Evolutionary conservation across 345 rosid genomes (phyloP).

Genomic region (Acer campestre): DNA sequence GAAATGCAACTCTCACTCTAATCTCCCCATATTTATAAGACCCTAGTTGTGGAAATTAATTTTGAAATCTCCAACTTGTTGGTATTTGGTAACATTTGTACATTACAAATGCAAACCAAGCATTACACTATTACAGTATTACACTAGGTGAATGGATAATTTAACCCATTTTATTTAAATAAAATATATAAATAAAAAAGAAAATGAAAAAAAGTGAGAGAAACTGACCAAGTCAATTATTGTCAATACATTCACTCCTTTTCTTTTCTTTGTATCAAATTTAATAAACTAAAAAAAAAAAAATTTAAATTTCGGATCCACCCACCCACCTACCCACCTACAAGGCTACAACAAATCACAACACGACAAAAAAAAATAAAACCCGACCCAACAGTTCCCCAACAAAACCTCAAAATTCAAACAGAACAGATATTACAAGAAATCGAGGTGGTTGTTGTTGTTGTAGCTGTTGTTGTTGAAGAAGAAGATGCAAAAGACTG

Average conservation of each 20-base stretch:
- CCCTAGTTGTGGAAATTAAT: too few species aligned
- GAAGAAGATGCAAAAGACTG: constrained; percentile 41
- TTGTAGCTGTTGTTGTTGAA: constrained; percentile 35
- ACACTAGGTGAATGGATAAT: too few species aligned
- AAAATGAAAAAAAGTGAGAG: neutral
- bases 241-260: neutral
- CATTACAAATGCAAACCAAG: too few species aligned
- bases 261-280: neutral
- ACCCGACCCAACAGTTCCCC: neutral
- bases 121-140: too few species aligned
- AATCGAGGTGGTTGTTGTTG: constrained; percentile 37
- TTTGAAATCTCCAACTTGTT: too few species aligned
- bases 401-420: constrained; percentile 25
- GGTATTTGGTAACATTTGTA: too few species aligned
- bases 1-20: too few species aligned
- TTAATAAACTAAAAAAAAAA: neutral
- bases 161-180: too few species aligned
- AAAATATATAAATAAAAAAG: too few species aligned
- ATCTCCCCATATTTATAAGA: too few species aligned
- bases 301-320: neutral
- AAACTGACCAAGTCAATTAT: neutral
- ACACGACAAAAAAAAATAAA: constrained; percentile 8
- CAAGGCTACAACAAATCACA: constrained; percentile 8
- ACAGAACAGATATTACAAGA: constrained; percentile 53
- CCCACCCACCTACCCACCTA: constrained; percentile 3